phyloP scores from a whole-genome alignment of 1,284 basidiomycete genomes.

The Schizophyllum commune region DNA sequence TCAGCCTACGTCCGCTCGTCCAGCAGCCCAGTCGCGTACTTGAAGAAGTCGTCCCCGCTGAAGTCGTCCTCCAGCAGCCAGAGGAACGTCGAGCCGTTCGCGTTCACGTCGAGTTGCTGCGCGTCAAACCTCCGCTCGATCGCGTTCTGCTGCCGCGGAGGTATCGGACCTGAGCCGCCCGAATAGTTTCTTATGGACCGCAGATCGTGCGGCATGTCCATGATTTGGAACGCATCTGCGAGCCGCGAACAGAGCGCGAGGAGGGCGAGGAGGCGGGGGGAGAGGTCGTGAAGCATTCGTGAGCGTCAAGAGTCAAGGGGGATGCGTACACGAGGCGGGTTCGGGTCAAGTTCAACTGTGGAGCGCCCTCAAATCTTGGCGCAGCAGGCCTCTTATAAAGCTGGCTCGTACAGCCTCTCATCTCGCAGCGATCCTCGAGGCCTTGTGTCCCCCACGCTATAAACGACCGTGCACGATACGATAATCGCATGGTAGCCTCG shows the following conservation, averaged over 20 bases:
- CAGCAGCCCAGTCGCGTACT: conserved; percentile 30
- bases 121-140: neutral
- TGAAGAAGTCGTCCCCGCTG: conserved; percentile 43
- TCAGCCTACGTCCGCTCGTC: no score
- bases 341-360: neutral
- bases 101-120: conserved; percentile 24
- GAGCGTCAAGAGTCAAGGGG: neutral
- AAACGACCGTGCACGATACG: neutral
- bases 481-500: neutral
- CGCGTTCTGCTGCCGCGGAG: no score
- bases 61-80: conserved; percentile 52
- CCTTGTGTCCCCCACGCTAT: neutral
- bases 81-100: conserved; percentile 38
- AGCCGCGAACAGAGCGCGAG: neutral
- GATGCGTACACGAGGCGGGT: neutral
- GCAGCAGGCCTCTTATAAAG: neutral
- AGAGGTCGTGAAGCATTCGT: neutral
- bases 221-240: no score
- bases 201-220: no score
- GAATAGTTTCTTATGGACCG: no score
- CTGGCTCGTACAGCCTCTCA: neutral
- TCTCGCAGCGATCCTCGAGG: neutral
- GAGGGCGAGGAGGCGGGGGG: neutral
- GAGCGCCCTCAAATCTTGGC: no score
- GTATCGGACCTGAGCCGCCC: no score